A percentile compares a stretch with the other conserved stretches of the same genome.
Conservation (phyloP, 129 eudicot genomes). For the Cynara cardunculus region DNA sequence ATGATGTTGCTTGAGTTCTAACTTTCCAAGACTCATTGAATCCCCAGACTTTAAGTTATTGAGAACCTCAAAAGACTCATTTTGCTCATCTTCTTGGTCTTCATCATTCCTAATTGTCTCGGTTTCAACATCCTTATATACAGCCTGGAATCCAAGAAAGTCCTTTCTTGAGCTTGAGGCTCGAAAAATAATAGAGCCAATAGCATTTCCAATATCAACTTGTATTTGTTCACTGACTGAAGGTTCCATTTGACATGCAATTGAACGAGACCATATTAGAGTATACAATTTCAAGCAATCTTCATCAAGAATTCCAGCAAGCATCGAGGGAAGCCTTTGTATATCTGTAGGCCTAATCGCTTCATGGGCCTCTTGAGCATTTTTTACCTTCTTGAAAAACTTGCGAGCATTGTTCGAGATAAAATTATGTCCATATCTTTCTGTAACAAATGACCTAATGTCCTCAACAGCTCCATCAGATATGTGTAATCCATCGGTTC, state of each 20-base stretch:
- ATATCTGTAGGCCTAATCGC: slow-evolving; percentile 93
- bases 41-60: slow-evolving; percentile 44
- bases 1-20: slow-evolving; percentile 69
- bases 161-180: slow-evolving; percentile 58
- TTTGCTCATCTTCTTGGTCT: slow-evolving; percentile 36
- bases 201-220: slow-evolving; percentile 58
- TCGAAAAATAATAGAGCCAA: slow-evolving; percentile 53
- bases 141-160: slow-evolving; percentile 73
- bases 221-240: slow-evolving; percentile 60
- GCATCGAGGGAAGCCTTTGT: slow-evolving; percentile 67
- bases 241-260: slow-evolving; percentile 96
- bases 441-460: slow-evolving; percentile 50
- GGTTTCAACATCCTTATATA: slow-evolving; percentile 66
- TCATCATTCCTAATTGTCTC: slow-evolving; percentile 35
- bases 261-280: slow-evolving; percentile 86
- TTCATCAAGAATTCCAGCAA: slow-evolving; percentile 65
- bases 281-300: slow-evolving; percentile 78
- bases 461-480: slow-evolving; percentile 77
- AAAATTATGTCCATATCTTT: slow-evolving; percentile 59
- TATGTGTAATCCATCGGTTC: slow-evolving; percentile 91
- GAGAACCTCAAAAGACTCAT: slow-evolving; percentile 39
- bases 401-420: slow-evolving; percentile 55
- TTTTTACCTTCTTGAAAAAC: slow-evolving; percentile 77
- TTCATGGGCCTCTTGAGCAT: slow-evolving; percentile 99
- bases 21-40: slow-evolving; percentile 34